Percentiles rank a stretch among this genome's conserved stretches.
phyloP scores from a whole-genome alignment of 1,284 basidiomycete genomes.

The Xerocomus minutiporus region DNA sequence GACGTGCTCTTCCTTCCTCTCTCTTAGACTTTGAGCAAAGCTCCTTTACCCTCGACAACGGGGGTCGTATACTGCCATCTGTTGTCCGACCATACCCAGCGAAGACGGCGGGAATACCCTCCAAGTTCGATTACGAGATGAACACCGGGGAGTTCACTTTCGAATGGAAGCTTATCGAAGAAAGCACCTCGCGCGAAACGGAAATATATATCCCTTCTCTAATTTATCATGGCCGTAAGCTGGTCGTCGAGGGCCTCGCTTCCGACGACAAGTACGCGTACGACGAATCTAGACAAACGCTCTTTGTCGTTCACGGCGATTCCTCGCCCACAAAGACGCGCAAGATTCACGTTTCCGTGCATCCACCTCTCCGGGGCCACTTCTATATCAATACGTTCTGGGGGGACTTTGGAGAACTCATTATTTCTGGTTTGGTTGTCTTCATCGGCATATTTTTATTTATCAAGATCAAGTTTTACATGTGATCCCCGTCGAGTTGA shows the following conservation, averaged over 20 bases:
- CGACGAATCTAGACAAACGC: conserved; percentile 60
- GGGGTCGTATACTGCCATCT: conserved; percentile 72
- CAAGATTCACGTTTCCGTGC: conserved; percentile 48
- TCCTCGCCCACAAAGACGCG: conserved; percentile 44
- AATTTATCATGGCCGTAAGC: conserved; percentile 51
- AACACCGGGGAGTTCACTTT: conserved; percentile 59
- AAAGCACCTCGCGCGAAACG: conserved; percentile 51
- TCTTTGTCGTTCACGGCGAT: conserved; percentile 53
- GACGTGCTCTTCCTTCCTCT: conserved; percentile 49
- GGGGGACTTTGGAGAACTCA: conserved; percentile 53
- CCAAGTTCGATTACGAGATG: conserved; percentile 67
- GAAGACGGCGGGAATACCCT: conserved; percentile 71
- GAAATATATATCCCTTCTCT: conserved; percentile 76
- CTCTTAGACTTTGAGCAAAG: conserved; percentile 53
- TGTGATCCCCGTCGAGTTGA: conserved; percentile 14
- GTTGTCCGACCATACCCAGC: conserved; percentile 78
- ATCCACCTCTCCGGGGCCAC: conserved; percentile 47
- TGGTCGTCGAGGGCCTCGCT: conserved; percentile 54
- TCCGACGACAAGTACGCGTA: conserved; percentile 47
- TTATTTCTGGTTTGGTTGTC: conserved; percentile 34
- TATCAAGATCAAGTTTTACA: conserved; percentile 27
- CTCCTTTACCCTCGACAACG: conserved; percentile 68
- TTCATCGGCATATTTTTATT: conserved; percentile 35
- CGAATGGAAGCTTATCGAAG: conserved; percentile 49
- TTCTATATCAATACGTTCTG: conserved; percentile 61